Base-by-base conservation (phyloP, 2,329 filamentous ascomycete species). In the Pezicula carpinea region DNA sequence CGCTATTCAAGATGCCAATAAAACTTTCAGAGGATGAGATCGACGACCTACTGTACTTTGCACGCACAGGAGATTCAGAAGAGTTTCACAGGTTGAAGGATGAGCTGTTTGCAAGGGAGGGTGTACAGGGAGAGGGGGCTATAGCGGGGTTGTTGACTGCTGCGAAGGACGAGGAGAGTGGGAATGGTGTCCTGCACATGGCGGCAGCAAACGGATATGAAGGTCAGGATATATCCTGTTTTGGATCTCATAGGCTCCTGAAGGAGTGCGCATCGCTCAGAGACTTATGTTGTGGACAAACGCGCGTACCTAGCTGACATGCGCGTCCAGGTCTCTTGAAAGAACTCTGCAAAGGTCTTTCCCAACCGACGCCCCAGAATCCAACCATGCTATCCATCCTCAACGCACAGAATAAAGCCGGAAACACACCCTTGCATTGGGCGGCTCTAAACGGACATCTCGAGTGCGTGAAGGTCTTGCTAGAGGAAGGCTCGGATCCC, bases 351-450 rank as follows among this genome's bases (percentile, higher is more conserved):
- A 66, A 66, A 51, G 59, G 64, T 21, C 64, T 76, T 15, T 59
- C 63, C 10, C 53, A 61, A 19, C 53, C 57, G 8, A 44, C 59
- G 7, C 58, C 59, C 4, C 60, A 63, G 40, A 62, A 53, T 15
- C 51, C 53, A 3, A 47, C 53, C 2, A 58, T 61, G 55, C 53
- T 63, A n/a, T 46, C 74, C 1, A 81, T 84, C 55, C 66, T 90
- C 19, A 85, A 89, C 58, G 72, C 76, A 2, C 74, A 79, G 51
- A 99, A 99, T 62, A 73, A 82, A 52, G 85, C 87, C 39, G 91
- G 90, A 38, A 97, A 96, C 70, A 96, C 92, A 1, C 80, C 89
- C 0, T 73, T 99, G 48, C 93, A 99, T 69, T 97, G 91, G 91
- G 92, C 92, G 0, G 87, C 89, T 0, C 72, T 96, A 46, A 93